Percentiles rank a stretch among this genome's conserved stretches.
These are phyloP conservation scores for Brettanomyces bruxellensis DNA, from an alignment of 805 yeast species.

Conservation along the genomic window DNA sequence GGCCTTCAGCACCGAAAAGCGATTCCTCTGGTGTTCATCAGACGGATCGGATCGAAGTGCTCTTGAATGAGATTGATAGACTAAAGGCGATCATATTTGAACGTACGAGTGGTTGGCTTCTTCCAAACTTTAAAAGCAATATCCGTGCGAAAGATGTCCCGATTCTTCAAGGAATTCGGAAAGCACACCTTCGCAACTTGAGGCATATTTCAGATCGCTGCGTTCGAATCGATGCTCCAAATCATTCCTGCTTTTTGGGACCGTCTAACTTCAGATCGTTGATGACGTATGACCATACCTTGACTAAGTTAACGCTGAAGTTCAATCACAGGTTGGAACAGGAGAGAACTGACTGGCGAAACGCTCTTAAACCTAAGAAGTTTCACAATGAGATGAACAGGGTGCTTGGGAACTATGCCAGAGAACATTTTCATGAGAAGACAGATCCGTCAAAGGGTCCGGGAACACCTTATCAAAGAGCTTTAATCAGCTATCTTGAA, in stretches of 20 bases:
- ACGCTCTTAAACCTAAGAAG: background rate
- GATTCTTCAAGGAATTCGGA: constrained; percentile 1
- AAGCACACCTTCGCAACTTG: constrained; percentile 1
- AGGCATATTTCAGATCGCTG: background rate
- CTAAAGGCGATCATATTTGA: background rate
- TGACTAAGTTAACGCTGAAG: background rate
- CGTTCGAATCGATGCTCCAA: background rate
- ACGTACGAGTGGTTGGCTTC: background rate
- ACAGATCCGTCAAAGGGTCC: background rate
- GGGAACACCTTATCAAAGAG: background rate
- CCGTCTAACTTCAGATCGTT: background rate
- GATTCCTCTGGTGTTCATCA: background rate
- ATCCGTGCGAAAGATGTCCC: background rate
- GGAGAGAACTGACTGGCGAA: background rate
- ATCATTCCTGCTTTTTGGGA: background rate
- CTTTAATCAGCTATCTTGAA: constrained; percentile 7
- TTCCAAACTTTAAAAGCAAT: background rate
- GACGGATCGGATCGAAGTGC: background rate
- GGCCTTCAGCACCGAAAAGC: background rate
- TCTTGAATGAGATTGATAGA: constrained; percentile 3
- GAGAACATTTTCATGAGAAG: background rate
- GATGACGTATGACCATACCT: background rate
- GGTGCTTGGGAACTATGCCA: background rate
- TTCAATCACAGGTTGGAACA: background rate
- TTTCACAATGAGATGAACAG: background rate